A percentile compares a stretch with the other conserved stretches of the same genome.
Conservation (phyloP, 2,329 filamentous ascomycete genomes). For the Fusarium sp. region DNA sequence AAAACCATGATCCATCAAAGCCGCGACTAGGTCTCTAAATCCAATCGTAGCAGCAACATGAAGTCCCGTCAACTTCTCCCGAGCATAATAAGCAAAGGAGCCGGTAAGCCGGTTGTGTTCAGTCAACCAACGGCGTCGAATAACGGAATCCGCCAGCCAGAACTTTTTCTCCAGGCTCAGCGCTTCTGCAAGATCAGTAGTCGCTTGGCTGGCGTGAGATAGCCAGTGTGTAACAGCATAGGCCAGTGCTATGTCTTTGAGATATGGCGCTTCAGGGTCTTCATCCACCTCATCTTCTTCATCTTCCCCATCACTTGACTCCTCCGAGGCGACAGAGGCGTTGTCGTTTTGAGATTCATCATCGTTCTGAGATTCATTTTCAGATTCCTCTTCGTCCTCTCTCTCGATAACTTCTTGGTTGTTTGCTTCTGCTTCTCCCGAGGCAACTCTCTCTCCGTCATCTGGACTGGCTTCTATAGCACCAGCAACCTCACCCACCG, state of each 20-base stretch:
- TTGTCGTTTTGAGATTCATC: background rate
- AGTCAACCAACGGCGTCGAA: constrained; percentile 52
- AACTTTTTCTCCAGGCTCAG: constrained; percentile 52
- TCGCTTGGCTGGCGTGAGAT: constrained; percentile 54
- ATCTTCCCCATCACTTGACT: constrained; percentile 4
- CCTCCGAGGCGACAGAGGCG: background rate
- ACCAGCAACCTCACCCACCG: background rate
- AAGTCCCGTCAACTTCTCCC: constrained; percentile 48
- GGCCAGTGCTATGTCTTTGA: constrained; percentile 42
- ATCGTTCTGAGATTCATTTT: background rate
- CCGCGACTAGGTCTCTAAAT: constrained; percentile 51
- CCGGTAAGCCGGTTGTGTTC: constrained; percentile 48
- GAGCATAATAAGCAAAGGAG: constrained; percentile 46
- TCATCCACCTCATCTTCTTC: constrained; percentile 27
- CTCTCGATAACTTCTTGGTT: background rate
- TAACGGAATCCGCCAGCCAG: constrained; percentile 50
- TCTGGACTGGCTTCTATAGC: background rate
- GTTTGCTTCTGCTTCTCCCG: background rate
- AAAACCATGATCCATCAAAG: constrained; percentile 52
- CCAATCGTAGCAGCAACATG: constrained; percentile 53
- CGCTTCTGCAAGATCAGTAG: constrained; percentile 54
- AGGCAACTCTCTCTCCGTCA: constrained; percentile 12
- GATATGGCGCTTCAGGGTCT: constrained; percentile 44
- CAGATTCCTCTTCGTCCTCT: constrained; percentile 19
- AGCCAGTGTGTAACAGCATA: constrained; percentile 57